These are phyloP conservation scores for Colletotrichum ledebouriae DNA, from an alignment of 2,329 filamentous ascomycete genomes.

Conservation along the genomic window DNA sequence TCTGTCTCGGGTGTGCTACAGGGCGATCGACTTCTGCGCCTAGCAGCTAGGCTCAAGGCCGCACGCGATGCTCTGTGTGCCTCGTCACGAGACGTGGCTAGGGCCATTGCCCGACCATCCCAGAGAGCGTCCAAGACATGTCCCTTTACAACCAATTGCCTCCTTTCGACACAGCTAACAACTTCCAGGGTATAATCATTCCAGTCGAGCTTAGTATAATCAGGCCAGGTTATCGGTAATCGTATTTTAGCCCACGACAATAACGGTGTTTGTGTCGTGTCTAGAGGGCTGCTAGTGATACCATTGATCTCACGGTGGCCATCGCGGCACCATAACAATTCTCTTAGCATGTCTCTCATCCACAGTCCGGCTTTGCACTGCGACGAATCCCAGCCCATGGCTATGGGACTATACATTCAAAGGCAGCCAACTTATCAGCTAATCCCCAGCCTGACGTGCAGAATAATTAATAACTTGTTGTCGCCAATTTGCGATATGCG, in stretches of 20 bases:
- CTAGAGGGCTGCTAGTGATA: background rate
- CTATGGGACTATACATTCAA: background rate
- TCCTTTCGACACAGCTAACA: constrained; percentile 6
- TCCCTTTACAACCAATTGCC: constrained; percentile 7
- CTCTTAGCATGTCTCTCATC: constrained; percentile 1
- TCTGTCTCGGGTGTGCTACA: constrained; percentile 4
- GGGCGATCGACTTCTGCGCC: constrained; percentile 6
- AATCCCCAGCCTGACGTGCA: background rate
- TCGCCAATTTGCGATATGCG: background rate
- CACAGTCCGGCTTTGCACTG: constrained; percentile 1
- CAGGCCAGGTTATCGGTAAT: constrained; percentile 7
- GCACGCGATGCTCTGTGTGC: constrained; percentile 6
- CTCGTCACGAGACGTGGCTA: constrained; percentile 8
- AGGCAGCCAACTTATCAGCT: background rate
- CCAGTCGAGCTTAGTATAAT: constrained; percentile 3
- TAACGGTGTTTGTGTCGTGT: constrained; percentile 5
- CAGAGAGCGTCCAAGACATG: constrained; percentile 5
- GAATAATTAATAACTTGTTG: background rate
- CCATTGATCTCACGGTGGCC: background rate
- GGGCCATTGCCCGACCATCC: constrained; percentile 6
- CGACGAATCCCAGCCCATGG: background rate
- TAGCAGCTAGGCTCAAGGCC: constrained; percentile 3
- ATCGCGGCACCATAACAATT: constrained; percentile 6
- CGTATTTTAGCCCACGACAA: constrained; percentile 6
- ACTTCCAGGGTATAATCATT: constrained; percentile 3